phyloP scores from a whole-genome alignment of 352 stramenopile genomes.

The Pythium dissotocum region DNA sequence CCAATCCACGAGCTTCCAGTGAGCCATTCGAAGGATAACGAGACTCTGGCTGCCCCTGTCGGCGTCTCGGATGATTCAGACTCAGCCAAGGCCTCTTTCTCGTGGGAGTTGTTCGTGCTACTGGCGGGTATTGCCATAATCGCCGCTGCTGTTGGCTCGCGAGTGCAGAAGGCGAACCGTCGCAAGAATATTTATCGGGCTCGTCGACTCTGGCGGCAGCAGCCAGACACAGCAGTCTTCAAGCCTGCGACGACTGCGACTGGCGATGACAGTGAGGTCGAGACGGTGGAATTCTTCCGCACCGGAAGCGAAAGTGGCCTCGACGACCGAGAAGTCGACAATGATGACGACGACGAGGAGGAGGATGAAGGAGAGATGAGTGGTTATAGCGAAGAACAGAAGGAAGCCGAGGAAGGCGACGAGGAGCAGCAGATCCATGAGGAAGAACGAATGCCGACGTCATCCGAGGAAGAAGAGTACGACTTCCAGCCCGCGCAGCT shows the following conservation, averaged over 20 bases:
- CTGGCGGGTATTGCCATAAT: conserved; percentile 43
- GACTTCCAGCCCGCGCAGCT: conserved; percentile 18
- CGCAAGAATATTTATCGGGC: conserved; percentile 51
- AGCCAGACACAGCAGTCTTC: neutral
- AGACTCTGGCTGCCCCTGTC: neutral
- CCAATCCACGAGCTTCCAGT: neutral
- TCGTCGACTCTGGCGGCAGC: conserved; percentile 37
- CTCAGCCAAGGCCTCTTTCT: conserved; percentile 33
- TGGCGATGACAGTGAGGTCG: conserved; percentile 35
- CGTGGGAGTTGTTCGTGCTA: conserved; percentile 43
- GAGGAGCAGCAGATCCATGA: neutral
- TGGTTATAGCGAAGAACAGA: conserved; percentile 21
- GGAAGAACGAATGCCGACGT: conserved; percentile 16
- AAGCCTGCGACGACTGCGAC: conserved; percentile 3
- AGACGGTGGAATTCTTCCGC: conserved; percentile 52
- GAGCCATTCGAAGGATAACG: neutral
- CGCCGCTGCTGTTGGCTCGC: conserved; percentile 44
- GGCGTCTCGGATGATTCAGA: neutral
- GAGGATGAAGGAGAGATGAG: conserved; percentile 14
- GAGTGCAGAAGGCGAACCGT: conserved; percentile 49
- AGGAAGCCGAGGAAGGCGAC: conserved; percentile 24
- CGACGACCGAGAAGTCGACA: conserved; percentile 34
- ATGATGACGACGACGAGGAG: conserved; percentile 30
- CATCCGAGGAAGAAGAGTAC: conserved; percentile 17
- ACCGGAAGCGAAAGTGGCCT: conserved; percentile 25